Base-by-base conservation (phyloP, 345 rosid species). In the Angophora floribunda region DNA sequence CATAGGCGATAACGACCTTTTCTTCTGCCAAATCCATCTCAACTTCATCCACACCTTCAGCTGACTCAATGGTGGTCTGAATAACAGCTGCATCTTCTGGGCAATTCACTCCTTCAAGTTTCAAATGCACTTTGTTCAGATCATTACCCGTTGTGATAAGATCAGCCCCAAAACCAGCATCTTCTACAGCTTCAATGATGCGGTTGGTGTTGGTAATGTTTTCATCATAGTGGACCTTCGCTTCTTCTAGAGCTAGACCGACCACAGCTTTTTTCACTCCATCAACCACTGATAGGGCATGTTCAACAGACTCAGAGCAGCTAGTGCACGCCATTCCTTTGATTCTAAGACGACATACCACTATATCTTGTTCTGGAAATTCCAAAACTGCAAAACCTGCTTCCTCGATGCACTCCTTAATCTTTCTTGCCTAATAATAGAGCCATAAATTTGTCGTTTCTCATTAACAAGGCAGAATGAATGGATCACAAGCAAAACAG, bases 251-350 rank as follows among this genome's bases (percentile, higher is more conserved):
- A 91, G 96, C 95, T 89, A 95, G 92, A 91, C 97, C 97, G 87
- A 95, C 97, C 90, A 91, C 97, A 41, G 96, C 97, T 28, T 91
- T 94, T 89, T 94, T 95, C 67, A 95, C 95, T 75, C 97, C 97
- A 88, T 91, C 90, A 45, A 90, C 90, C 92, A 85, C 89, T n/a
- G 92, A 88, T 85, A 95, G 93, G 41, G 94, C 92, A 86, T 89
- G 90, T 86, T 95, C 97, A 85, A 94, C 91, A 51, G 97, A 94
- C 91, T 95, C 97, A 4, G 96, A 94, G 93, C 97, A 95, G 92
- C 96, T 95, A 57, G 97, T 95, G 88, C 97, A 95, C 51, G 92
- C 90, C 97, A 95, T 94, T 89, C 97, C 97, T 91, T 94, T 95
- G 89, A 95, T 94, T 93, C 91, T 91, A 44, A 95, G 90, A 87